A percentile compares a stretch with the other conserved stretches of the same genome.
These are phyloP conservation scores for Paecilomyces variotii DNA, from an alignment of 2,329 filamentous ascomycete genomes.

Conservation along the genomic window DNA sequence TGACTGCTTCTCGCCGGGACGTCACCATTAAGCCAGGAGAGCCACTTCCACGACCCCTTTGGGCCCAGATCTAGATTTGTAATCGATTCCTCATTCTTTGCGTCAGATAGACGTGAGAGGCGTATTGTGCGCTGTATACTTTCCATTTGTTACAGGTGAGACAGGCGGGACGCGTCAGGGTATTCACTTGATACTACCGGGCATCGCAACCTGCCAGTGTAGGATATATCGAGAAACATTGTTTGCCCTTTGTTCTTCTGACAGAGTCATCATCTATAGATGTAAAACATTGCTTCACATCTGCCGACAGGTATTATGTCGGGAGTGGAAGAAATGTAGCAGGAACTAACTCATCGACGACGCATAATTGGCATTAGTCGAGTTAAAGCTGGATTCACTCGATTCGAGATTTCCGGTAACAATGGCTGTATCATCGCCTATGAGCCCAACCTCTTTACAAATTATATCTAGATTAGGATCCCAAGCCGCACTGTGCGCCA, in stretches of 20 bases:
- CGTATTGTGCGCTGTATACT: not conserved
- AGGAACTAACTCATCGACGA: no score
- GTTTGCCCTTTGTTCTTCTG: not conserved
- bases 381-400: no score
- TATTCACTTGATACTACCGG: not conserved
- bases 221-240: not conserved
- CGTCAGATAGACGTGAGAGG: not conserved
- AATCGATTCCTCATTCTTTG: not conserved
- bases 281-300: no score
- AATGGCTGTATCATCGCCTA: no score
- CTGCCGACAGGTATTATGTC: no score
- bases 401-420: no score
- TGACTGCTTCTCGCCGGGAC: constrained; percentile 17
- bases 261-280: no score
- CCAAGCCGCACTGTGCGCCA: no score
- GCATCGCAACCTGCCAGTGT: not conserved
- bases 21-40: constrained; percentile 25
- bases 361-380: no score
- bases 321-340: no score
- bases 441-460: no score
- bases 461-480: no score
- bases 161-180: not conserved
- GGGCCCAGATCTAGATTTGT: constrained; percentile 24
- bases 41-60: constrained; percentile 30
- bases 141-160: not conserved